Base-by-base conservation (phyloP, 2,329 filamentous ascomycete species). In the Talaromyces sp. region DNA sequence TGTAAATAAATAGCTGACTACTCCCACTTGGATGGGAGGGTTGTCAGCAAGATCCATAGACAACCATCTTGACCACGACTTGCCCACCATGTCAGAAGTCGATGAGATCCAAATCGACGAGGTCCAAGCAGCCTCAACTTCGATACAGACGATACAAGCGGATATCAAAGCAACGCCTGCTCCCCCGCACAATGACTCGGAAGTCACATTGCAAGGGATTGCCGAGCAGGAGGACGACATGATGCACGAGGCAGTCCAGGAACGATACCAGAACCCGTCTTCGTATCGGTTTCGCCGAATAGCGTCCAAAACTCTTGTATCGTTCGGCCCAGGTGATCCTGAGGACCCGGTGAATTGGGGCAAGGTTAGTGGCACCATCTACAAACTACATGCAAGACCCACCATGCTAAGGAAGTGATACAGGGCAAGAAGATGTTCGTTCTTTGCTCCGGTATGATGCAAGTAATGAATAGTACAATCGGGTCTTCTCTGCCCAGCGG, bases 401-500 rank as follows among this genome's bases (percentile, higher is more conserved):
- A n/a, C 27, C 13, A 13, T 28, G 59, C 59, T 59, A 30, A 33
- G 22, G 13, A 22, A 54, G 22, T 27, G n/a, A 55, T 17, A 7
- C 55, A 70, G 69, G 63, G 55, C 39, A 73, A 71, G 64, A 78
- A 77, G 61, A 61, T 70, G 7, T 69, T 75, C 28, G 66, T 77
- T n/a, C 65, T 77, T 30, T 55, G 68, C 9, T 67, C 72, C 28
- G 76, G 75, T 57, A 71, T 75, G 51, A 66, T 75, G 64, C 69
- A 74, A 28, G 74, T 77, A 55, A 70, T 76, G 67, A 78, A 79
- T 67, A 77, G 74, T 60, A 77, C 75, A 8, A 68, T 78, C 36
- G 72, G 71, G 15, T 75, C 75, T 11, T 77, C 75, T 9, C 66
- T 78, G 22, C 75, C 75, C 25, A 75, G 73, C 58, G 74, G 74